A percentile compares a stretch with the other conserved stretches of the same genome.
Evolutionary conservation across 1,284 basidiomycete genomes (phyloP).

Genomic region (Porodaedalea pini): DNA sequence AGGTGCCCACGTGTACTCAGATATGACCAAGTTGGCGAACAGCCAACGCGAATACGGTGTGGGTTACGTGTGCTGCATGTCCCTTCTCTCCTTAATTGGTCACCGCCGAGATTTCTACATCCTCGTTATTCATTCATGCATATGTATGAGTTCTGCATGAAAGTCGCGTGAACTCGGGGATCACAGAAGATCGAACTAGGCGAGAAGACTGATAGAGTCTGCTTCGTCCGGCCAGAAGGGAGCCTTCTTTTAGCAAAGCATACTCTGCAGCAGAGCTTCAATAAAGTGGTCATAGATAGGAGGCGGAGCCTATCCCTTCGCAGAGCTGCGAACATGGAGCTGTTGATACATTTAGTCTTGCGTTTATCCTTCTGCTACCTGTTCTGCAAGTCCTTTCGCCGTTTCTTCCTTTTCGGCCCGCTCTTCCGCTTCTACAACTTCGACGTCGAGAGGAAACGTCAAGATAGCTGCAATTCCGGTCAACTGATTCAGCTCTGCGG

Average conservation of each 20-base stretch:
- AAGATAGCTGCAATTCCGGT: constrained; percentile 95
- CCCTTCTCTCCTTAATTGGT: neutral
- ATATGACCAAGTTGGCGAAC: neutral
- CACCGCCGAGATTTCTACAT: neutral
- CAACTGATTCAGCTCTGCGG: constrained; percentile 85
- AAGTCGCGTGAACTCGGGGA: constrained; percentile 8
- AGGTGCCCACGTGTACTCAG: neutral
- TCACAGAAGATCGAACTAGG: constrained; percentile 1
- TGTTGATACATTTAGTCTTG: neutral
- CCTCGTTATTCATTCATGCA: neutral
- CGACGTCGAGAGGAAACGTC: constrained; percentile 94
- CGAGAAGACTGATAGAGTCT: neutral
- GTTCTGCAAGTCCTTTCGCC: constrained; percentile 23
- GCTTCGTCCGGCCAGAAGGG: neutral
- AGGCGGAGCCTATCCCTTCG: too few species aligned
- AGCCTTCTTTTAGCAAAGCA: neutral
- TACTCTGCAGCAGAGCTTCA: neutral
- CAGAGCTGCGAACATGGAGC: neutral
- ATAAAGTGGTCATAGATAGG: neutral
- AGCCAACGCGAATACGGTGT: constrained; percentile 14
- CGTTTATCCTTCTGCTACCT: neutral
- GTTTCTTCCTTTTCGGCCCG: constrained; percentile 57
- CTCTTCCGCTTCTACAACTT: constrained; percentile 88
- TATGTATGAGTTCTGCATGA: constrained; percentile 3
- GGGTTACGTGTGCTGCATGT: constrained; percentile 7